Evolutionary conservation across 2,329 filamentous ascomycete genomes (phyloP), one percentile per base, ranked within the genome.

Genomic region (Fusarium illudens): DNA sequence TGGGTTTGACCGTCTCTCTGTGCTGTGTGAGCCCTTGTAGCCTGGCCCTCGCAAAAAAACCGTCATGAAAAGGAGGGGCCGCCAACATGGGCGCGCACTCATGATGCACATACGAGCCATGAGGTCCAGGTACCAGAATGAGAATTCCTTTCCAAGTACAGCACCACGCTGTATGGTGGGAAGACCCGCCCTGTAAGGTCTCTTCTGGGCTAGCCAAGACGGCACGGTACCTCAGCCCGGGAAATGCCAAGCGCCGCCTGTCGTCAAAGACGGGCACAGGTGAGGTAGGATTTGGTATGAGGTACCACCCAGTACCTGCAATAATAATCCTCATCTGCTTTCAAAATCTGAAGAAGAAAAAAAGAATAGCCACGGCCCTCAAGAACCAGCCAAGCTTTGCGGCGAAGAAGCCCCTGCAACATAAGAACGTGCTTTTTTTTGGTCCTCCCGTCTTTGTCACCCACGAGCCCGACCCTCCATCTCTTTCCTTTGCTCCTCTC

Each of bases 51-150:
- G 44, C 42, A 33, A 54, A 65, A 58, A 42, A 46, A 22, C 22
- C 50, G 54, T 67, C 66, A 60, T 63, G 58, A 62, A 69, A 44
- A 67, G 62, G 62, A 63, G 65, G 65, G 65, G 58, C 62, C 58
- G 27, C 58, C 54, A 64, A 32, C 50, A 52, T 30, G 44, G 53
- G 58, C 62, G 48, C 58, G 42, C 50, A 63, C 55, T 66, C 65
- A 69, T 68, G 65, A 66, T 68, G 44, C 11, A 36, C n/a, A 29
- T n/a, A n/a, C 49, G 50, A 37, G 61, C 44, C 52, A 55, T 68
- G 60, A 65, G 64, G 64, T 70, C 53, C 39, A 58, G 64, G 67
- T 68, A 68, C 67, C 52, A 49, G 19, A 58, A 54, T 51, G 51
- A 42, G 57, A 68, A 65, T 39, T 68, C 37, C 39, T 34, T 22